Evolutionary conservation across 129 eudicot genomes (phyloP).

Genomic region (Kitagawia praeruptora): DNA sequence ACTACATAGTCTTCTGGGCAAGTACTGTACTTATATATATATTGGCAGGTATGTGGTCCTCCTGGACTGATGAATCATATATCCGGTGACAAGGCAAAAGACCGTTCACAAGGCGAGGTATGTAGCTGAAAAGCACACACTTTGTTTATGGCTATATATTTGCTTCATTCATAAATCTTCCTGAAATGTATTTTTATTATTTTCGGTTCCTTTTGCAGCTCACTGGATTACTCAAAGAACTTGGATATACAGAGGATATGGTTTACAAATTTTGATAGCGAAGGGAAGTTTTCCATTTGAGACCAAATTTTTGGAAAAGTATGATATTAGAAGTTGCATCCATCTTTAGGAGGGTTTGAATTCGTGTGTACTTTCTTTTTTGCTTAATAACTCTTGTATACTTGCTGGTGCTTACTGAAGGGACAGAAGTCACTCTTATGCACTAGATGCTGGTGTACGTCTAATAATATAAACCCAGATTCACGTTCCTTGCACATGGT

Average conservation of each 20-base stretch:
- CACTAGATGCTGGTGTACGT: neutral
- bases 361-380: neutral
- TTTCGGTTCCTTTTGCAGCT: conserved; percentile 37
- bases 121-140: neutral
- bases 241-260: conserved; percentile 84
- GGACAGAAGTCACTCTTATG: neutral
- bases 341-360: neutral
- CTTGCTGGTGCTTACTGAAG: neutral
- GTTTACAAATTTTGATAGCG: conserved; percentile 71
- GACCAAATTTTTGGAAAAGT: conserved; percentile 5
- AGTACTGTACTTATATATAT: neutral
- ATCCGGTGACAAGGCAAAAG: conserved; percentile 87
- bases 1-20: neutral
- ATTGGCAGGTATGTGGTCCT: conserved; percentile 87
- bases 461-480: neutral
- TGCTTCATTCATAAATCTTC: neutral
- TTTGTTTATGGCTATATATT: neutral
- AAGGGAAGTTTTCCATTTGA: neutral
- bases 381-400: neutral
- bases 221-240: conserved; percentile 81
- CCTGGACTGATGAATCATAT: conserved; percentile 97
- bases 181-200: neutral
- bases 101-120: conserved; percentile 92
- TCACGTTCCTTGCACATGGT: neutral
- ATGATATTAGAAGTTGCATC: neutral